phyloP scores from a whole-genome alignment of 192 early-diverging fungal species.

The Coemansia sp. region DNA sequence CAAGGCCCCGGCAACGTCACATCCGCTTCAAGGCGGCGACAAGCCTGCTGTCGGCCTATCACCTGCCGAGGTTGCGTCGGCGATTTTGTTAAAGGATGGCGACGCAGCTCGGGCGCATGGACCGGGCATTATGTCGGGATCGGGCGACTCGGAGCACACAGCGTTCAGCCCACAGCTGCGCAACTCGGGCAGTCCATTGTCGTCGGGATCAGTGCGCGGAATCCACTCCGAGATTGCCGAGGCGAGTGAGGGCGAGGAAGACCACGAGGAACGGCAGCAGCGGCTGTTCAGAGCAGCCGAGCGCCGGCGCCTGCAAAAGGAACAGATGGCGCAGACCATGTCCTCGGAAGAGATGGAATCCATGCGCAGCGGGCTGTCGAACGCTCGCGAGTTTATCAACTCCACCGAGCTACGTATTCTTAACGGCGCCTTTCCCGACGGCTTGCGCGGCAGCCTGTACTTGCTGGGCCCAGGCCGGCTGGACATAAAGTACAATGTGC shows the following conservation, averaged over 20 bases:
- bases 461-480: constrained; percentile 64
- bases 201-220: constrained; percentile 1
- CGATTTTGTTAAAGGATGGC: constrained; percentile 16
- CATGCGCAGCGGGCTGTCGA: constrained; percentile 54
- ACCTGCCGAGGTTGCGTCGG: constrained; percentile 11
- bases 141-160: constrained; percentile 25
- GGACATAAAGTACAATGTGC: constrained; percentile 62
- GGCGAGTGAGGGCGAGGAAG: constrained; percentile 17
- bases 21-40: constrained; percentile 13
- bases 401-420: constrained; percentile 51
- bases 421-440: constrained; percentile 59
- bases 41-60: constrained; percentile 1
- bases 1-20: constrained; percentile 22
- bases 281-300: constrained; percentile 34
- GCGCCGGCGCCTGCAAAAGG: constrained; percentile 30
- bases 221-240: constrained; percentile 16
- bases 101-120: constrained; percentile 9
- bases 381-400: constrained; percentile 46
- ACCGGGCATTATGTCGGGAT: constrained; percentile 2
- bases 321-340: constrained; percentile 25
- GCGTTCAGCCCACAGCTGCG: constrained; percentile 6
- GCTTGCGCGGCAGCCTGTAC: constrained; percentile 62
- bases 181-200: constrained; percentile 10
- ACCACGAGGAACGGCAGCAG: constrained; percentile 28
- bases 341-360: constrained; percentile 37